A percentile compares a stretch with the other conserved stretches of the same genome.
Evolutionary conservation across 148 eudicot species (phyloP).

Genomic region (Polygonum aviculare): DNA sequence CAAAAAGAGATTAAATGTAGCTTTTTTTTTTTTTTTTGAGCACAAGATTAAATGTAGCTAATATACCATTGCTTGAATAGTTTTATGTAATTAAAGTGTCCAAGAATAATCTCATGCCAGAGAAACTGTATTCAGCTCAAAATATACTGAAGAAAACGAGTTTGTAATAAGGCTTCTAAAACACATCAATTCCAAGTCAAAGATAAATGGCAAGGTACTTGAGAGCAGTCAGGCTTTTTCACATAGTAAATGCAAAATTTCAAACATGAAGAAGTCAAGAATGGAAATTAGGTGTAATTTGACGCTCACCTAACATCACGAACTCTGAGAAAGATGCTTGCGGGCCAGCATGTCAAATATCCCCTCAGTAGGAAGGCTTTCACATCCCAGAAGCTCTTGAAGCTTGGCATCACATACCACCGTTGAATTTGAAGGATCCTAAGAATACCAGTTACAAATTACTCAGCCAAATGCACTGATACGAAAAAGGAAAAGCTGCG

Average conservation of each 20-base stretch:
- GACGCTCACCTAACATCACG: conserved; percentile 48
- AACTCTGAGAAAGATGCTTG: conserved; percentile 55
- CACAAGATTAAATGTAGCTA: not conserved
- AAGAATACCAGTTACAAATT: not conserved
- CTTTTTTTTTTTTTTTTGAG: too few relatives aligned
- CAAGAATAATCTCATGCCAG: not conserved
- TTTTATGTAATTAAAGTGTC: not conserved
- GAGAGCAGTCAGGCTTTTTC: not conserved
- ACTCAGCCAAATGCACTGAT: not conserved
- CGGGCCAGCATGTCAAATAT: conserved; percentile 60
- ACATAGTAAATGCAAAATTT: not conserved
- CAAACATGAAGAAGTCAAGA: not conserved
- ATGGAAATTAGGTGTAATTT: not conserved
- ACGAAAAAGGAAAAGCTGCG: not conserved
- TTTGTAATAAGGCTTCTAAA: not conserved
- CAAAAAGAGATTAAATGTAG: not conserved
- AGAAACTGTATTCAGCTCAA: not conserved
- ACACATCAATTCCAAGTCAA: not conserved
- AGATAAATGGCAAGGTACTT: not conserved
- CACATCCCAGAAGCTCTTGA: conserved; percentile 68
- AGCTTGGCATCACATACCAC: conserved; percentile 66
- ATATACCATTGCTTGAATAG: not conserved
- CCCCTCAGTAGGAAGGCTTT: conserved; percentile 48
- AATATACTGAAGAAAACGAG: not conserved
- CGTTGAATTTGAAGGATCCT: conserved; percentile 60